Base-by-base conservation (phyloP, 768 basidiomycete species). In the Clathrus columnatus region DNA sequence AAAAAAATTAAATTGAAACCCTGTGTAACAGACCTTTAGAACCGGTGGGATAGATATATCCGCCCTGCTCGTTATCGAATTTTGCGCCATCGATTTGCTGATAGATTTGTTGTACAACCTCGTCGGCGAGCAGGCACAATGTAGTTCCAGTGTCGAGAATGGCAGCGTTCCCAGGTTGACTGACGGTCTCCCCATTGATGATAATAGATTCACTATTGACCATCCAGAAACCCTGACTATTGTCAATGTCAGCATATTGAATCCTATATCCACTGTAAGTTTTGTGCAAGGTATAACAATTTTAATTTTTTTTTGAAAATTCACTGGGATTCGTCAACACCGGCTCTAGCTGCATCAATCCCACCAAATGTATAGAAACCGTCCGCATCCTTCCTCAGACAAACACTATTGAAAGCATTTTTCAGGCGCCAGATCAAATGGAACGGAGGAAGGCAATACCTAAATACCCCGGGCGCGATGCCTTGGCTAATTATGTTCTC, bases 331-430 rank as follows among this genome's bases (percentile, higher is more conserved):
- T 26, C 43, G 5, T 20, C 20, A 14, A 16, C 46, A 11, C 54
- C n/a, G 20, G 46, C 46, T 8, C 26, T 62, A 16, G 66, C 62
- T 4, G 61, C 54, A 57, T 70, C 70, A 48, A 73, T 71, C 62
- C 59, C 52, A 61, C 70, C 70, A 56, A 73, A 71, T 23, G 71
- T 70, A 62, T 72, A 73, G 63, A 72, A 73, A 10, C 70, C 69
- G 5, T 64, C 60, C 48, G 65, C 65, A 50, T 67, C 65, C 3
- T 65, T 70, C 45, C 30, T 32, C 16, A 16, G 30, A 7, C 16
- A 16, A 32, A 16, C 7, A 16, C 30, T 16, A 32, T 16, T 7
- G n/a, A n/a, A n/a, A n/a, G n/a, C n/a, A n/a, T n/a, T n/a, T n/a
- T n/a, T n/a, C n/a, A n/a, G n/a, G n/a, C n/a, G n/a, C n/a, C n/a